phyloP scores from a whole-genome alignment of 345 rosid species.

The Arabidopsis thaliana region DNA sequence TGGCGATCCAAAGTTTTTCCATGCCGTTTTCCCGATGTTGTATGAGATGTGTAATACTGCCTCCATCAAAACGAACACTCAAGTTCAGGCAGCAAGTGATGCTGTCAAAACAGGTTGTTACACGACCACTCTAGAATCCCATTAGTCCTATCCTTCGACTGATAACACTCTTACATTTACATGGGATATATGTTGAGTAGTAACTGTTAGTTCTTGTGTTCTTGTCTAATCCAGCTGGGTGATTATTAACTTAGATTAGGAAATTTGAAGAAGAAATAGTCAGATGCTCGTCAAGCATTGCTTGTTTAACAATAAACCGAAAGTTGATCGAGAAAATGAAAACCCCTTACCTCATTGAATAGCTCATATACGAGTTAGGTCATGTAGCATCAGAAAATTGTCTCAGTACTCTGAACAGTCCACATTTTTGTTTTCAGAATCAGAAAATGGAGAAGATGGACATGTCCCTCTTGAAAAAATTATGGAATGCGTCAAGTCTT shows the following conservation, averaged over 20 bases:
- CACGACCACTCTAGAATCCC: slow-evolving; percentile 7
- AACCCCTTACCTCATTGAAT: not conserved
- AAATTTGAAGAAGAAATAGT: slow-evolving; percentile 2
- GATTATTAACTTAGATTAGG: slow-evolving; percentile 28
- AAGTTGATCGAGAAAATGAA: slow-evolving; percentile 24
- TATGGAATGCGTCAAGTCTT: slow-evolving; percentile 66
- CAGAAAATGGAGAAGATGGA: slow-evolving; percentile 57
- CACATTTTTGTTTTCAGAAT: slow-evolving; percentile 51
- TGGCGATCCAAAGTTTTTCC: slow-evolving; percentile 74
- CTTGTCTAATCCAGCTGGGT: slow-evolving; percentile 14
- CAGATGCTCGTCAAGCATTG: not conserved
- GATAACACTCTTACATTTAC: slow-evolving; percentile 9
- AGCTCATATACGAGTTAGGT: slow-evolving; percentile 20
- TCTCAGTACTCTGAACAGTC: slow-evolving; percentile 27
- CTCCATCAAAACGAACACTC: slow-evolving; percentile 47
- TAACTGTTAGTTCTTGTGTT: not conserved
- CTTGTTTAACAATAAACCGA: not conserved
- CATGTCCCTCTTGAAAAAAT: slow-evolving; percentile 69
- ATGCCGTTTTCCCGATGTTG: slow-evolving; percentile 67
- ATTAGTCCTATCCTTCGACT: not conserved
- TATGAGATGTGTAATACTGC: slow-evolving; percentile 71
- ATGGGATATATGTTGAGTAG: slow-evolving; percentile 18
- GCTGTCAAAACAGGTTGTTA: slow-evolving; percentile 66
- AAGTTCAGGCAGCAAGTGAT: slow-evolving; percentile 53
- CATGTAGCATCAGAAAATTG: not conserved